Conservation (phyloP, 1,284 basidiomycete species). For the Rhodotorula sp. region DNA sequence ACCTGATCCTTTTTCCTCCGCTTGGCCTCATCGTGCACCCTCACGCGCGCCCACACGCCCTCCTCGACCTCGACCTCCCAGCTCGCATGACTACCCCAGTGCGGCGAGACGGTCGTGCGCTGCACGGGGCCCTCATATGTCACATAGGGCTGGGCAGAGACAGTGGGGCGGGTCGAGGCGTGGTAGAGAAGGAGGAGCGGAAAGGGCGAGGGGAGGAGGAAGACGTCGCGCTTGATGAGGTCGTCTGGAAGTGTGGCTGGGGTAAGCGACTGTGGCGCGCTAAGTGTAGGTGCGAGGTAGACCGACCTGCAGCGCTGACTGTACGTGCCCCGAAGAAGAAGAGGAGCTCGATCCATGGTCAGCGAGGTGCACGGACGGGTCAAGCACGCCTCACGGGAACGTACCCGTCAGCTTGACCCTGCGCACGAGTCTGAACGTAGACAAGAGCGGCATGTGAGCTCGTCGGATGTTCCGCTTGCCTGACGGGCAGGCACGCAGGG, state of each 20-base stretch:
- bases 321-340: not conserved
- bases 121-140: not conserved
- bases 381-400: too few relatives aligned
- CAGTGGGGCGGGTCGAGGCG: not conserved
- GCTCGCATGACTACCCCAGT: conserved; percentile 64
- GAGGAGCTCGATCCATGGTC: too few relatives aligned
- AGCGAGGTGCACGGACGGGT: too few relatives aligned
- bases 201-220: conserved; percentile 25
- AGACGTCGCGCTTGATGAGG: conserved; percentile 43
- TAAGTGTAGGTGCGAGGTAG: not conserved
- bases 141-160: conserved; percentile 4
- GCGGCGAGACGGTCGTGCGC: conserved; percentile 69
- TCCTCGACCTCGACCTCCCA: conserved; percentile 78
- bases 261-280: not conserved
- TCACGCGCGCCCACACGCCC: conserved; percentile 61
- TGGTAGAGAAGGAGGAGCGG: conserved; percentile 18
- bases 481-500: too few relatives aligned
- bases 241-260: too few relatives aligned
- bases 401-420: too few relatives aligned
- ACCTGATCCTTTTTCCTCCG: conserved; percentile 78
- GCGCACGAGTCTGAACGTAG: too few relatives aligned
- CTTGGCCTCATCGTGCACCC: conserved; percentile 94
- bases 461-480: too few relatives aligned
- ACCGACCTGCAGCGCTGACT: conserved; percentile 16
- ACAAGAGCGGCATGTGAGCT: too few relatives aligned